Conservation (phyloP, 2,329 filamentous ascomycete species). For the Sphaerulina vaccinii region DNA sequence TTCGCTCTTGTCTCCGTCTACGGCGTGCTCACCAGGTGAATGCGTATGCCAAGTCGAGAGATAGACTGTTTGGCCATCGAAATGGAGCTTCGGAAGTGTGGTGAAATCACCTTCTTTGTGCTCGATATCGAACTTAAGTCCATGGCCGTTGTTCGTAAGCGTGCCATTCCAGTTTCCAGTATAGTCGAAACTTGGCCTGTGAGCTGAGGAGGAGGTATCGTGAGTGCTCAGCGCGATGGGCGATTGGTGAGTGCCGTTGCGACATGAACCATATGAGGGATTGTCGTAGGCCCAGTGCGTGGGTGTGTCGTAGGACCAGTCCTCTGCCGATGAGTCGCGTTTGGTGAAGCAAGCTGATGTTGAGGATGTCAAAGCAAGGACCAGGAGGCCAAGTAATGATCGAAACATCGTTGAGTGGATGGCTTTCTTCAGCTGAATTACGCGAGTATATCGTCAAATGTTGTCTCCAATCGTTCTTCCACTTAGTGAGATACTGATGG, state of each 20-base stretch:
- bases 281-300: conserved; percentile 6
- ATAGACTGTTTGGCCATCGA: conserved; percentile 49
- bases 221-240: conserved; percentile 12
- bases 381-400: neutral
- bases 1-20: conserved; percentile 44
- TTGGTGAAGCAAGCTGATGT: conserved; percentile 10
- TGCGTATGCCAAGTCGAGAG: conserved; percentile 54
- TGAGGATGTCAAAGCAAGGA: neutral
- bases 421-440: too few species aligned
- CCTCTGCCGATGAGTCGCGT: conserved; percentile 2
- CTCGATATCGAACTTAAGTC: conserved; percentile 45
- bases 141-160: conserved; percentile 53
- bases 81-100: conserved; percentile 44
- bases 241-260: conserved; percentile 19
- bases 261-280: conserved; percentile 1
- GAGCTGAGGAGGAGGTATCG: neutral
- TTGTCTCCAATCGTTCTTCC: too few species aligned
- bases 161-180: conserved; percentile 39
- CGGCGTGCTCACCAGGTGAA: conserved; percentile 50
- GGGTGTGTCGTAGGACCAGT: conserved; percentile 3
- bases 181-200: conserved; percentile 33
- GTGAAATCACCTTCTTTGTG: conserved; percentile 40
- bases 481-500: too few species aligned
- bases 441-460: too few species aligned
- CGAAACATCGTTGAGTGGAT: neutral